A percentile compares a stretch with the other conserved stretches of the same genome.
Conservation (phyloP, 768 basidiomycete genomes). For the Paxillus rubicundulus region DNA sequence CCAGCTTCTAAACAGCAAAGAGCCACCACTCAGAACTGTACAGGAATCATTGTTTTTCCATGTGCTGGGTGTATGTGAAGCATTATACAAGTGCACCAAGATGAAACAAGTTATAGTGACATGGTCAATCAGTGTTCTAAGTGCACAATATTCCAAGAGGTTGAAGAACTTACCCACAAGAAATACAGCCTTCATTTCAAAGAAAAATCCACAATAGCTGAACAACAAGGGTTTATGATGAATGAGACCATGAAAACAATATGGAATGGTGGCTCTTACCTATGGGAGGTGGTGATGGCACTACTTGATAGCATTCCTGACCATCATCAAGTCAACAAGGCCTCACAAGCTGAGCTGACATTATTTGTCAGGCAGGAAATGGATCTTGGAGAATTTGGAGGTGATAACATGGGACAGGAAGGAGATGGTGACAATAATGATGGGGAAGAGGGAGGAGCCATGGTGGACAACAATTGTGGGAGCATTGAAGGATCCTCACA, state of each 20-base stretch:
- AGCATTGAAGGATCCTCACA: too few relatives aligned
- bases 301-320: neutral
- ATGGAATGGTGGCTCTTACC: neutral
- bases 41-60: too few relatives aligned
- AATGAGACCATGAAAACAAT: neutral
- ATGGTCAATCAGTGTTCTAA: too few relatives aligned
- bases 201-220: neutral
- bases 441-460: too few relatives aligned
- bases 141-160: too few relatives aligned
- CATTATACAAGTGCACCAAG: too few relatives aligned
- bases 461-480: too few relatives aligned
- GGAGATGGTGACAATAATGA: neutral
- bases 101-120: too few relatives aligned
- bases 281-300: neutral
- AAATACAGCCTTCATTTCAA: slow-evolving; percentile 1
- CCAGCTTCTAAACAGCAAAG: too few relatives aligned
- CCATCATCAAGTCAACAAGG: slow-evolving; percentile 11
- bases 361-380: slow-evolving; percentile 7
- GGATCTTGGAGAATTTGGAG: too few relatives aligned
- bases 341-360: neutral
- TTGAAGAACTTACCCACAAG: neutral
- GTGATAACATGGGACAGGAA: neutral
- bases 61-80: too few relatives aligned
- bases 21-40: too few relatives aligned
- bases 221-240: neutral